Base-by-base conservation (phyloP, 148 eudicot species). In the Chenopodium album region DNA sequence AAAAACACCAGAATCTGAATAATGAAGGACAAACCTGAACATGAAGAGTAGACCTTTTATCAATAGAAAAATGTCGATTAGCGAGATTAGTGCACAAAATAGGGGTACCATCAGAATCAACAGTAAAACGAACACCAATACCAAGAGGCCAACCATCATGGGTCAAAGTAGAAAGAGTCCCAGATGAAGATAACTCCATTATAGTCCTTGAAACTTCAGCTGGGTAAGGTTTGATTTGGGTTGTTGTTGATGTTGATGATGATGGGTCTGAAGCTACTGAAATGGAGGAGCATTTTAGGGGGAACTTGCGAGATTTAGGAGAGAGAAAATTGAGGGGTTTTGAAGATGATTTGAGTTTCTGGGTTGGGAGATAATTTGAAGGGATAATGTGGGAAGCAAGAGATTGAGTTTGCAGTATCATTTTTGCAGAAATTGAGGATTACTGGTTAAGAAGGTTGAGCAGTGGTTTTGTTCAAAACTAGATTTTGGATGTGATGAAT, bases 121-220 rank as follows among this genome's bases (percentile, higher is more conserved):
- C 94, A 34, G 93, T 91, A 37, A 90, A 94, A 19, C 97, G 88
- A 74, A 94, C 93, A 52, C 94, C 98, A 28, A 88, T 68, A 0
- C 91, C 97, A 1, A 92, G 84, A 67, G 96, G 97, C 89, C 90
- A 92, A 50, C 94, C 93, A 71, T 92, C 90, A 82, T 88, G 90
- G 71, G 78, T 84, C 68, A 88, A 79, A 22, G 91, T 85, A 5
- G 97, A 92, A 75, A 93, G 92, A 12, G 98, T 90, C 72, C 87
- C 98, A 46, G 71, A 87, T 14, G 91, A 85, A 28, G 94, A 86
- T 29, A 95, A 82, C 83, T 95, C 98, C 94, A 92, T 86, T 67
- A 93, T 87, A 50, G 98, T 95, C 62, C 98, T 92, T 0, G 98
- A 92, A 67, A 93, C 94, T 81, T 95, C 98, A 71, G 93, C 93